Conservation (phyloP, 2,329 filamentous ascomycete genomes). For the Penicillium sp. region DNA sequence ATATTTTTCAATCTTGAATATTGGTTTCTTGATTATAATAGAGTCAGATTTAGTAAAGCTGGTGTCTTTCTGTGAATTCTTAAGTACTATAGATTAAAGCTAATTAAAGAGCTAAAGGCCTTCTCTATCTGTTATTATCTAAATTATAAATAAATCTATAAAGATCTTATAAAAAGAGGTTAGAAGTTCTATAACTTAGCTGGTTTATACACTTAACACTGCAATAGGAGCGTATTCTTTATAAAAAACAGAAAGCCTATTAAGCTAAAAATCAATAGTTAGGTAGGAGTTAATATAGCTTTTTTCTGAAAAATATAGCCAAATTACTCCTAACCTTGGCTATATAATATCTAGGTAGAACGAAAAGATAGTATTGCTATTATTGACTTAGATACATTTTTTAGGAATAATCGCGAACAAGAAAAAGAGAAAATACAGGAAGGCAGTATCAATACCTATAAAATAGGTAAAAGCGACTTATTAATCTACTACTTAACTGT, state of each 20-base stretch:
- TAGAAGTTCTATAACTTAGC: slow-evolving; percentile 30
- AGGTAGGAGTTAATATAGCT: slow-evolving; percentile 19
- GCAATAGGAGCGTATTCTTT: slow-evolving; percentile 33
- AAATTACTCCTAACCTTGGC: slow-evolving; percentile 23
- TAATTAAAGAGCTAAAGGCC: slow-evolving; percentile 30
- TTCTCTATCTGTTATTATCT: slow-evolving; percentile 33
- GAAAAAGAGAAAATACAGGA: slow-evolving; percentile 15
- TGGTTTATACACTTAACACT: slow-evolving; percentile 29
- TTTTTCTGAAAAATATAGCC: slow-evolving; percentile 26
- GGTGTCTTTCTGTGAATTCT: slow-evolving; percentile 24
- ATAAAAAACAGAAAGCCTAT: slow-evolving; percentile 26
- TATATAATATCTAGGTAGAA: slow-evolving; percentile 12
- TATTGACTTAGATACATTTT: slow-evolving; percentile 11
- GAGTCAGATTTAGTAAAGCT: slow-evolving; percentile 25
- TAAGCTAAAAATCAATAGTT: slow-evolving; percentile 23
- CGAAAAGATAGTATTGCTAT: slow-evolving; percentile 13
- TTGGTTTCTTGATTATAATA: slow-evolving; percentile 32
- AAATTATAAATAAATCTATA: slow-evolving; percentile 18
- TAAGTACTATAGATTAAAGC: slow-evolving; percentile 29
- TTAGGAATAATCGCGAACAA: slow-evolving; percentile 10
- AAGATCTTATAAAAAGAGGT: slow-evolving; percentile 27
- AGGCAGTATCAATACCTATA: slow-evolving; percentile 10
- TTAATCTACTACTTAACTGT: slow-evolving; percentile 21
- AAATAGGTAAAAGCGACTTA: slow-evolving; percentile 17
- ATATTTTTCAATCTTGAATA: slow-evolving; percentile 28